These are phyloP conservation scores for Lyophyllum shimeji DNA, from an alignment of 768 basidiomycete genomes.

Conservation along the genomic window DNA sequence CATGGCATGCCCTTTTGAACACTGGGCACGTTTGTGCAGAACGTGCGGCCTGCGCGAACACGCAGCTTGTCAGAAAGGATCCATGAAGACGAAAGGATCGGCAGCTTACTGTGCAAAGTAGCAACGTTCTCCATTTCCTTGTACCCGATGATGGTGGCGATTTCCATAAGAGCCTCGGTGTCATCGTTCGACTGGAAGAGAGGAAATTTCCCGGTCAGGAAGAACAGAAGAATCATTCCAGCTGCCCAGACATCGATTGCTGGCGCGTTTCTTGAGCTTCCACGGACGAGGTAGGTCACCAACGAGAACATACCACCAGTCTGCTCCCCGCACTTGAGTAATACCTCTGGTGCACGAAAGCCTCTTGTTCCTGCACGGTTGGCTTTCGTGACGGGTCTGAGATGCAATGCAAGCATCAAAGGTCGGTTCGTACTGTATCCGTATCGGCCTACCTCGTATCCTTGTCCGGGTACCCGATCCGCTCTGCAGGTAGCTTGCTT, in stretches of 20 bases:
- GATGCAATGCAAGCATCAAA: slow-evolving; percentile 1
- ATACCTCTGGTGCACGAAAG: slow-evolving; percentile 94
- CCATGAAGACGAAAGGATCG: neutral
- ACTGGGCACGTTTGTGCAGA: slow-evolving; percentile 87
- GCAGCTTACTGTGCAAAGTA: slow-evolving; percentile 77
- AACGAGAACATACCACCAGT: slow-evolving; percentile 66
- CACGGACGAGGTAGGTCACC: neutral
- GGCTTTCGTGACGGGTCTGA: slow-evolving; percentile 81
- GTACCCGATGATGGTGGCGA: slow-evolving; percentile 83
- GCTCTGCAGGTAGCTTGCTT: slow-evolving; percentile 55
- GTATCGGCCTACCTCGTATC: slow-evolving; percentile 57
- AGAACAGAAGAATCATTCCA: slow-evolving; percentile 90
- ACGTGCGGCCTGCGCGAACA: slow-evolving; percentile 72
- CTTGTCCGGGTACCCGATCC: slow-evolving; percentile 76
- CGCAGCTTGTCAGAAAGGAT: neutral
- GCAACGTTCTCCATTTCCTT: slow-evolving; percentile 83
- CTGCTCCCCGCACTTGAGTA: slow-evolving; percentile 93
- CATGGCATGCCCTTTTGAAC: slow-evolving; percentile 69
- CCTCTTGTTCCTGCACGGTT: slow-evolving; percentile 97
- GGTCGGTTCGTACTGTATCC: neutral
- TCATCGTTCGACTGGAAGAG: slow-evolving; percentile 94
- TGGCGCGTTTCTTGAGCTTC: slow-evolving; percentile 31
- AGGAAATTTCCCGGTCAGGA: slow-evolving; percentile 90
- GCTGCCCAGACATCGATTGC: slow-evolving; percentile 97
- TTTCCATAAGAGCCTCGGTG: slow-evolving; percentile 93